Base-by-base conservation (phyloP, 306 rosid species). In the Cucurbita pepo region DNA sequence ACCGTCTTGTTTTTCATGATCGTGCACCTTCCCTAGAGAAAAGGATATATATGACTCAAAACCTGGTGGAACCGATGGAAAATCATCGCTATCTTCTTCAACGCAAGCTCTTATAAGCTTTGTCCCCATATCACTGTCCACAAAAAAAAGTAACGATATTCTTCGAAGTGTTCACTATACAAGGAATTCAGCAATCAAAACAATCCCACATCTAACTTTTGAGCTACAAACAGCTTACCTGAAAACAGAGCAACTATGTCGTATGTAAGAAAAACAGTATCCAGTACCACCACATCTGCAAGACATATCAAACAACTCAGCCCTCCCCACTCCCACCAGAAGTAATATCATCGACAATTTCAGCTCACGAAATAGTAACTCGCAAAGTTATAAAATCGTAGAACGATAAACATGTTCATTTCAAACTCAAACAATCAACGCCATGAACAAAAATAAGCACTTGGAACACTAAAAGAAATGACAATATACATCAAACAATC, bases 41-140 rank as follows among this genome's bases (percentile, higher is more conserved):
- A 89, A 87, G 18, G 97, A 86, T 67, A 89, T 84, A 79, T 81
- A 89, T 74, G 96, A 85, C 86, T 95, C 99, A 73, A 95, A 95
- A 64, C 99, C 99, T 3, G 99, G 99, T 82, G 99, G 99, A 82
- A 91, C 91, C 40, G 96, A 81, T 75, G 99, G 99, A 83, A 82
- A 91, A 52, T 91, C 99, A 10, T 95, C 99, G 6, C 81, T 90
- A 79, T 95, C 99, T 73, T 95, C 99, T 82, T 89, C 86, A 62
- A 91, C 79, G 70, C 92, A 83, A 64, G 88, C 82, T 77, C 92
- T 80, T 87, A 95, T 80, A 74, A 91, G 92, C 76, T 95, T 95
- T 10, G 97, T 91, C 82, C 95, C 99, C 99, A 95, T 91, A 71
- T 75, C 78, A 81, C 76, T 66, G 61, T 65, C 78, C 56, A 72